Evolutionary conservation across 805 yeast species (phyloP).

Genomic region (Saccharomycopsis sp.): DNA sequence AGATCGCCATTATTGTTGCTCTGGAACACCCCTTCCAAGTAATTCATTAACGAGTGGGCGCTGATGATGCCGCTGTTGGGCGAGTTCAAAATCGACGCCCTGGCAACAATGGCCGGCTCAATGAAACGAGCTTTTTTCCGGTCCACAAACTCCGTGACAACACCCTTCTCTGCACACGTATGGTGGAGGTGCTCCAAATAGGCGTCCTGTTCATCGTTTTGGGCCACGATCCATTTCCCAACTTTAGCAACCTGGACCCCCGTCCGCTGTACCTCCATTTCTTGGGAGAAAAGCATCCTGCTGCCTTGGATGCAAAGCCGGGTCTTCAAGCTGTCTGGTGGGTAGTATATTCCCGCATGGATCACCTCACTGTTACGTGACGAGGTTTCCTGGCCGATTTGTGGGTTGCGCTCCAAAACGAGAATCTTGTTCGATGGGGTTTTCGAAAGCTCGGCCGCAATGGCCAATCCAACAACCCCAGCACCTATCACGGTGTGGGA

Average conservation of each 20-base stretch:
- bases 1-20: constrained; percentile 48
- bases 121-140: constrained; percentile 33
- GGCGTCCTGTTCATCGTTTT: constrained; percentile 51
- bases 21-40: constrained; percentile 45
- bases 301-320: constrained; percentile 70
- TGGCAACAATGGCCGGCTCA: constrained; percentile 64
- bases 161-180: constrained; percentile 42
- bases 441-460: constrained; percentile 59
- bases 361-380: constrained; percentile 89
- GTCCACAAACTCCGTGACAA: constrained; percentile 51
- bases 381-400: constrained; percentile 72
- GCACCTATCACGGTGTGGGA: constrained; percentile 75
- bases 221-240: constrained; percentile 88
- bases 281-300: constrained; percentile 46
- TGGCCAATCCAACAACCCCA: constrained; percentile 76
- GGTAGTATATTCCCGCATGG: constrained; percentile 85
- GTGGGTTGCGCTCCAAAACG: constrained; percentile 58
- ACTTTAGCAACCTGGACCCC: constrained; percentile 54
- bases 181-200: constrained; percentile 45
- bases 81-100: constrained; percentile 53
- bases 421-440: constrained; percentile 43
- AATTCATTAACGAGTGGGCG: constrained; percentile 68
- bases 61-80: constrained; percentile 82
- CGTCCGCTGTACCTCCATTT: constrained; percentile 28
- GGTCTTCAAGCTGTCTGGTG: constrained; percentile 56